phyloP scores from a whole-genome alignment of 2,329 filamentous ascomycete species.

The Beauveria asiatica region DNA sequence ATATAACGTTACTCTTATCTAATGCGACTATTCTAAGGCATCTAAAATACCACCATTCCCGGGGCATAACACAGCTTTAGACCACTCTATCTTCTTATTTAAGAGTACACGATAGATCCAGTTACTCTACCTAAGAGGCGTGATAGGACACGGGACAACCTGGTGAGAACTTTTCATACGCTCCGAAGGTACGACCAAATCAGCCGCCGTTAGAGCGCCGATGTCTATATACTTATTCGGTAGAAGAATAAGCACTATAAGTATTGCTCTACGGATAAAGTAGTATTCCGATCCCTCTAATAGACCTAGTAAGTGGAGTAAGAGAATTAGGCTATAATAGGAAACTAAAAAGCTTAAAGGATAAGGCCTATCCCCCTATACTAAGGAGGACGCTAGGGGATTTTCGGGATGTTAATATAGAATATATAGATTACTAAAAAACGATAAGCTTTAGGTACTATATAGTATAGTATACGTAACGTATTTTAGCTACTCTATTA shows the following conservation, averaged over 20 bases:
- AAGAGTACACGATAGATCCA: background rate
- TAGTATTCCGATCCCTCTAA: too few species aligned
- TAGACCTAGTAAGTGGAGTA: too few species aligned
- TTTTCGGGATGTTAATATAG: background rate
- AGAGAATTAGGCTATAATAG: too few species aligned
- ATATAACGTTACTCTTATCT: background rate
- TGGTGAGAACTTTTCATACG: background rate
- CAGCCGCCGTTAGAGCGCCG: too few species aligned
- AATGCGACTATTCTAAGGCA: background rate
- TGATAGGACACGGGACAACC: background rate
- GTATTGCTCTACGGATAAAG: too few species aligned
- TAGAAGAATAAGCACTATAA: too few species aligned
- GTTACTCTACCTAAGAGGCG: background rate
- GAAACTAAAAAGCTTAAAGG: background rate
- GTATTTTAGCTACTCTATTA: too few species aligned
- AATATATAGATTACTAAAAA: background rate
- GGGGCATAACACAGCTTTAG: background rate
- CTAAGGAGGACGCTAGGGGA: background rate
- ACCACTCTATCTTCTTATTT: too few species aligned
- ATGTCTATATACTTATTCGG: too few species aligned
- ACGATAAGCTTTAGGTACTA: background rate
- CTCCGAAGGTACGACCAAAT: background rate
- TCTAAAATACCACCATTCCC: background rate
- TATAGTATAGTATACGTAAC: too few species aligned
- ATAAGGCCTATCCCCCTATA: background rate